Evolutionary conservation across 176 grass and related monocot genomes (phyloP), one percentile per base, ranked within the genome.

Genomic region (Musa schizocarpa): DNA sequence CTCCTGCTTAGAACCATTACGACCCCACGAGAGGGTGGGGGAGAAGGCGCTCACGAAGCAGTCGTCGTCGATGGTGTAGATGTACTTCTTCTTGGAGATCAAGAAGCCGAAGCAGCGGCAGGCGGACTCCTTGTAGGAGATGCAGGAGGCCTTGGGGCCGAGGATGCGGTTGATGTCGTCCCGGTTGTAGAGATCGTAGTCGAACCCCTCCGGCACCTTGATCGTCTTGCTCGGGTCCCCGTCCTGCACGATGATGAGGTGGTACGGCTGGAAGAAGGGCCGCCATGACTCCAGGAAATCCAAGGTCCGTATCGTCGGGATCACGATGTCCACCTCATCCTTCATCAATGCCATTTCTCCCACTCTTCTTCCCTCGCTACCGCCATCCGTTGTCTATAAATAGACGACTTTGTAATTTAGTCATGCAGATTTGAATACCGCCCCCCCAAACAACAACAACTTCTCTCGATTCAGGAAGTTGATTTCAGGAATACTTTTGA

Each of bases 241-340:
- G 78, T 93, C 94, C 82, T 93, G 94, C 62, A 98, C 86, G 78
- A 98, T 98, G 88, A 98, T 98, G 54, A 98, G 86, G 84, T 98
- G 94, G 82, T 98, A 98, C 1, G 88, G 90, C 88, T 98, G 88
- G 88, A 98, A 91, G 80, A 91, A 93, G 63, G 94, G 94, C 61
- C 90, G 81, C 94, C 94, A 98, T 86, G 87, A 91, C 88, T 98
- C 94, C n/a, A 98, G 82, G 77, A 98, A 98, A 76, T 93, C 94
- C 54, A 98, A 85, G 84, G 91, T 93, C 54, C 90, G 85, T 79
- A 98, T 98, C 27, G 94, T 98, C 77, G 90, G 94, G 82, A 98
- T 98, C 26, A 98, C 94, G 84, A 98, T 98, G 82, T 98, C 94
- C 56, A 98, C 86, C 84, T 98, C 86, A 65, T 98, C 94, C 80